phyloP scores from a whole-genome alignment of 169 alveolate species.

The Cryptosporidium sp. region DNA sequence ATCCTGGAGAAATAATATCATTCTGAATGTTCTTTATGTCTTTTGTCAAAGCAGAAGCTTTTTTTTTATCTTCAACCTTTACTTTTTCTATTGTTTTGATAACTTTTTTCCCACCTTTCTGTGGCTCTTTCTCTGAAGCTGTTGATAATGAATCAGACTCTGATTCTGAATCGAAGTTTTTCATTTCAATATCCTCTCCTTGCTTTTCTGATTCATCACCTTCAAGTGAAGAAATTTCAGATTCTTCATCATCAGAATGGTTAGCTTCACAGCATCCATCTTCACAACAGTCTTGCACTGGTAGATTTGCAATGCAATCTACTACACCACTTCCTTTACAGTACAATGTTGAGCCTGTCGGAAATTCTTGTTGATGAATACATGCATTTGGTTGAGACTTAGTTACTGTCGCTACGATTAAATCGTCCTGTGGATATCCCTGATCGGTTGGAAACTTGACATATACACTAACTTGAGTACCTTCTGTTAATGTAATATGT shows the following conservation, averaged over 20 bases:
- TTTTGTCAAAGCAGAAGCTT: background rate
- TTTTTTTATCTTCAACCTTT: background rate
- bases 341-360: conserved; percentile 39
- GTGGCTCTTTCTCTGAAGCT: background rate
- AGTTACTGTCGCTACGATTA: conserved; percentile 46
- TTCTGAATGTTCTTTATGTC: background rate
- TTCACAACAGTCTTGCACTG: conserved; percentile 7
- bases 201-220: background rate
- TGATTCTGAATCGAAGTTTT: background rate
- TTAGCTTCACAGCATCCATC: conserved; percentile 19
- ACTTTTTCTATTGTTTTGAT: conserved; percentile 7
- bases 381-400: conserved; percentile 70
- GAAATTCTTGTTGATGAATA: conserved; percentile 41
- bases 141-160: conserved; percentile 13
- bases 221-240: background rate
- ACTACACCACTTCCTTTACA: conserved; percentile 64
- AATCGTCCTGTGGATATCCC: background rate
- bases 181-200: background rate
- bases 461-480: conserved; percentile 47
- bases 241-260: conserved; percentile 1
- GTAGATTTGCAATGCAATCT: conserved; percentile 57
- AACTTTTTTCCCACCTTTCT: background rate
- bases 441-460: conserved; percentile 37
- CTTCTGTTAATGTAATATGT: conserved; percentile 54
- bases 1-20: conserved; percentile 47